Evolutionary conservation across 192 early-diverging fungal species (phyloP).

Genomic region (Anaeromyces robustus): DNA sequence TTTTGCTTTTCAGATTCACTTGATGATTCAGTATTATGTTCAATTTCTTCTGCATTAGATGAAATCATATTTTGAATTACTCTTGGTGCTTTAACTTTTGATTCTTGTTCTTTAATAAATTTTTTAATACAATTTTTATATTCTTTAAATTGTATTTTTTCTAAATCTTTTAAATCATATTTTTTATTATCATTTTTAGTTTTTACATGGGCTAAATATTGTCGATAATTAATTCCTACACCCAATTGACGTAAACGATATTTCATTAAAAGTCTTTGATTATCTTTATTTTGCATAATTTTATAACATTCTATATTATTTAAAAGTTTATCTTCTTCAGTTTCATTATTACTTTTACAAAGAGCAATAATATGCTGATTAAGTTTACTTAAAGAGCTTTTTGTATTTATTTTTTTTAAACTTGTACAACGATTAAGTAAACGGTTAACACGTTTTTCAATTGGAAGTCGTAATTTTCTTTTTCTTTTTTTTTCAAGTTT

Average conservation of each 20-base stretch:
- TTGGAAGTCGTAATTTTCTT: neutral
- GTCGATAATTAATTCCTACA: neutral
- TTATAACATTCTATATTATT: neutral
- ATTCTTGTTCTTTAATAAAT: neutral
- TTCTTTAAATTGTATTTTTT: neutral
- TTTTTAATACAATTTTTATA: neutral
- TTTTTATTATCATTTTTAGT: neutral
- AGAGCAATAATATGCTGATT: neutral
- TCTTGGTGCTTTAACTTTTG: neutral
- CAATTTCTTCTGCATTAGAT: neutral
- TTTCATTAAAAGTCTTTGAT: neutral
- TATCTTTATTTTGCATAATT: neutral
- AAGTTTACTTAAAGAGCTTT: neutral
- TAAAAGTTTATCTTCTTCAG: neutral
- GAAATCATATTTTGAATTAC: neutral
- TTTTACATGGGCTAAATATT: neutral
- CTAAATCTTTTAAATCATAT: neutral
- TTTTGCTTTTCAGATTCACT: neutral
- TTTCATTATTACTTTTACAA: neutral
- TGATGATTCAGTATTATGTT: neutral
- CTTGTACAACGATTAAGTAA: neutral
- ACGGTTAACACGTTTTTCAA: neutral
- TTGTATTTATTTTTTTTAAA: neutral
- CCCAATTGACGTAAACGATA: neutral
- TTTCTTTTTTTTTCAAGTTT: neutral